phyloP scores from a whole-genome alignment of 176 grass and related monocot genomes.

The Themeda triandra region DNA sequence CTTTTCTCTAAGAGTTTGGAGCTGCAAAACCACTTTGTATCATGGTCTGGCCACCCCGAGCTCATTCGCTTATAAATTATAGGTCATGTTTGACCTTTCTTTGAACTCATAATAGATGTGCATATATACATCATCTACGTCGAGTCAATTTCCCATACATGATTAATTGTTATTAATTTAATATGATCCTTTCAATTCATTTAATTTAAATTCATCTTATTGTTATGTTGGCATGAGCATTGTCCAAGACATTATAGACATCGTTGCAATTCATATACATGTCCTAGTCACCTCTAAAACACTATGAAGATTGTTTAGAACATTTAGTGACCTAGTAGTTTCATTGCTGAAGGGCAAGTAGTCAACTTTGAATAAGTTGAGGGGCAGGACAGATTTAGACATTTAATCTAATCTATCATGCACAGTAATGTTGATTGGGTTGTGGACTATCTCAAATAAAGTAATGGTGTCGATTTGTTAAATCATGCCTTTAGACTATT shows the following conservation, averaged over 20 bases:
- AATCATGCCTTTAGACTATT: not conserved
- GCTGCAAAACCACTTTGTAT: too few species aligned
- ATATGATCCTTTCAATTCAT: not conserved
- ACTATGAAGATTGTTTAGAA: not conserved
- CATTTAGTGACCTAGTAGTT: not conserved
- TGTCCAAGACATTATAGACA: not conserved
- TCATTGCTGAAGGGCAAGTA: not conserved
- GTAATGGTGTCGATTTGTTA: not conserved
- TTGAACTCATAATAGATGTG: too few species aligned
- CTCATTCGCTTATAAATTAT: too few species aligned
- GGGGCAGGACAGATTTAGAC: not conserved
- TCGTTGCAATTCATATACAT: fast-evolving
- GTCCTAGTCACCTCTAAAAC: not conserved
- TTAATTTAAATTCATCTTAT: not conserved
- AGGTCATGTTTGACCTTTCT: too few species aligned
- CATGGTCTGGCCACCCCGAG: too few species aligned
- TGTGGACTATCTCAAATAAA: not conserved
- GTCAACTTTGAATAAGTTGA: not conserved
- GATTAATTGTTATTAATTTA: not conserved
- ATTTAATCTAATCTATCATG: not conserved
- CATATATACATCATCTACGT: not conserved
- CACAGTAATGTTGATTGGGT: not conserved
- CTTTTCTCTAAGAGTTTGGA: too few species aligned
- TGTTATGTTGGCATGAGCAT: not conserved
- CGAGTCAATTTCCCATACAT: fast-evolving